Percentiles rank a stretch among this genome's conserved stretches.
Conservation (phyloP, 2,329 filamentous ascomycete genomes). For the Plectosphaerella cucumerina region DNA sequence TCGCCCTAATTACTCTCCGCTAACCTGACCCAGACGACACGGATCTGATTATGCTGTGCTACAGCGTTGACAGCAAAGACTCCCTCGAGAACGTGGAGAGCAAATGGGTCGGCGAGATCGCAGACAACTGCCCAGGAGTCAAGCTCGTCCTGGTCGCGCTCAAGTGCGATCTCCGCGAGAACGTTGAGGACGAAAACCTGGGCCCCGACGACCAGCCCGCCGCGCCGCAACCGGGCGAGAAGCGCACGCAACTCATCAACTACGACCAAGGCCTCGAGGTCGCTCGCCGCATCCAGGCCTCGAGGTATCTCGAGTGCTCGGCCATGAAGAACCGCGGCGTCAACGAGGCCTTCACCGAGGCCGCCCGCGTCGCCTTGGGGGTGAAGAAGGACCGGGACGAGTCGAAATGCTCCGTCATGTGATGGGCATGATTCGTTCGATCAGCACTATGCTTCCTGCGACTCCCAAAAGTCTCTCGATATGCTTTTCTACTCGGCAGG, state of each 20-base stretch:
- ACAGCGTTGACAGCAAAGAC: constrained; percentile 93
- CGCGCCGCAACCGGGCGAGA: constrained; percentile 42
- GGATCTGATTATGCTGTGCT: constrained; percentile 98
- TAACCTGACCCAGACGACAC: constrained; percentile 60
- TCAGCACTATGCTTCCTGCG: too few relatives aligned
- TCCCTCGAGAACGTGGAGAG: constrained; percentile 97
- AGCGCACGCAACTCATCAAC: constrained; percentile 64
- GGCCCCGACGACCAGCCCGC: constrained; percentile 28
- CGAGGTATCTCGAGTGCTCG: constrained; percentile 96
- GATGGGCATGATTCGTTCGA: constrained; percentile 12
- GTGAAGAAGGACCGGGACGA: constrained; percentile 63
- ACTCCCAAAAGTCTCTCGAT: too few relatives aligned
- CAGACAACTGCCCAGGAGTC: constrained; percentile 93
- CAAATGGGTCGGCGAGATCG: constrained; percentile 97
- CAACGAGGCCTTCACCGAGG: constrained; percentile 98
- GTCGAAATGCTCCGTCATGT: constrained; percentile 59
- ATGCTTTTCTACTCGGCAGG: too few relatives aligned
- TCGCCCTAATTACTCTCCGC: neutral
- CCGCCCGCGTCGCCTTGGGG: constrained; percentile 84
- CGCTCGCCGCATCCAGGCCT: constrained; percentile 83
- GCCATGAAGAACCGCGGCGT: constrained; percentile 97
- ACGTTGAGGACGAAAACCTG: constrained; percentile 66
- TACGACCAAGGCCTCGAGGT: constrained; percentile 92
- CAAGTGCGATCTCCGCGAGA: constrained; percentile 93
- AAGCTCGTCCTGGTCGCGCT: constrained; percentile 93